Conservation (phyloP, 129 eudicot species). For the Arctium lappa region DNA sequence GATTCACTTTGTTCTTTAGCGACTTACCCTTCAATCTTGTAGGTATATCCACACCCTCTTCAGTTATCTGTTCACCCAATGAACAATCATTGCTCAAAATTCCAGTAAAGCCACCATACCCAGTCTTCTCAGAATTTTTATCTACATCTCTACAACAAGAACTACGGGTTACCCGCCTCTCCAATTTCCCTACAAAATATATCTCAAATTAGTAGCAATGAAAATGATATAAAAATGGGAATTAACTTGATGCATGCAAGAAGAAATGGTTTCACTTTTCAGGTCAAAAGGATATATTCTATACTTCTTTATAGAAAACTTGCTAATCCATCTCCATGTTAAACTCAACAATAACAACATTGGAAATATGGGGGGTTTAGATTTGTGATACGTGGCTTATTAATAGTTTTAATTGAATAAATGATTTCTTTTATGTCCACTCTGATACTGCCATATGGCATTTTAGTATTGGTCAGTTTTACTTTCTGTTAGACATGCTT, state of each 20-base stretch:
- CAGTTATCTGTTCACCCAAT: constrained; percentile 7
- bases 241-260: neutral
- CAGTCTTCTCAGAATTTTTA: constrained; percentile 1
- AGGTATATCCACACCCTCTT: neutral
- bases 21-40: neutral
- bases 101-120: neutral
- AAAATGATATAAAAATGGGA: neutral
- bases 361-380: neutral
- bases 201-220: neutral
- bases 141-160: constrained; percentile 3
- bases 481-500: neutral
- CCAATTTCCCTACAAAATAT: constrained; percentile 14
- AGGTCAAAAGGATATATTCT: neutral
- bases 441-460: too few relatives aligned
- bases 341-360: neutral
- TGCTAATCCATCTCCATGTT: neutral
- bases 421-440: too few relatives aligned
- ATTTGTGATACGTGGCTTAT: too few relatives aligned
- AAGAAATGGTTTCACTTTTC: neutral
- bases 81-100: neutral
- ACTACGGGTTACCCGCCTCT: constrained; percentile 38
- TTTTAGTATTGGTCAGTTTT: too few relatives aligned
- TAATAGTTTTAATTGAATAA: too few relatives aligned
- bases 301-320: neutral
- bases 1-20: constrained; percentile 2